Base-by-base conservation (phyloP, 1,284 basidiomycete genomes). In the Vanrija sp. region DNA sequence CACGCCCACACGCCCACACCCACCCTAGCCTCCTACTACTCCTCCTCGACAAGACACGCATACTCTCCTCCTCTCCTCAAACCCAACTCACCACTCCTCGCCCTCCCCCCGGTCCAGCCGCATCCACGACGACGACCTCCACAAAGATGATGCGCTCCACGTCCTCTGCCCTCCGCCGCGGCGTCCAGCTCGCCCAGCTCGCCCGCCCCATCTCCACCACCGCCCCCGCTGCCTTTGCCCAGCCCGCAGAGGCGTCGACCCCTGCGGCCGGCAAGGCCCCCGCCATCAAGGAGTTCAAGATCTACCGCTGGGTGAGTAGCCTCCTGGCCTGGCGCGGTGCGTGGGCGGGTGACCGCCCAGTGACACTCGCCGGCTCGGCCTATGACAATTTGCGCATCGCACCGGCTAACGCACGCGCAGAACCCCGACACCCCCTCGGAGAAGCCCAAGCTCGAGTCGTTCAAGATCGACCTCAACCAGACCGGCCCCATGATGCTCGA, bases 361-460 rank as follows among this genome's bases (percentile, higher is more conserved):
- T 45, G 14, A 25, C 44, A 16, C 23, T 21, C 44, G 28, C 19
- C 23, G 16, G 14, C 44, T 6, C 44, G 8, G 19, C 12, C 44
- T 34, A 5, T 34, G 34, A 23, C 34, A 34, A 34, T 34, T 43
- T 50, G 46, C 19, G 40, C 28, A 28, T 28, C 28, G 28, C 40
- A 28, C 42, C 28, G 49, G 19, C 40, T 51, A 38, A 49, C 47
- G 9, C 18, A 21, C 42, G 18, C 55, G 90, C 59, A 92, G 92
- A 95, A 98, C 80, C 96, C 95, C 26, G 95, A 98, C 77, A 85
- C 91, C 72, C 95, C 95, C 14, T 84, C 86, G 51, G 86, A 87
- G 79, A 96, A 98, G 80, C 95, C 95, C 3, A 84, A 83, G 52
- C 82, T 98, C 53, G 91, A 98, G 81, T 85, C 86, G 1, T 98